A percentile compares a stretch with the other conserved stretches of the same genome.
phyloP scores from a whole-genome alignment of 495 filamentous ascomycete species.

The Lasiosphaeria hispida region DNA sequence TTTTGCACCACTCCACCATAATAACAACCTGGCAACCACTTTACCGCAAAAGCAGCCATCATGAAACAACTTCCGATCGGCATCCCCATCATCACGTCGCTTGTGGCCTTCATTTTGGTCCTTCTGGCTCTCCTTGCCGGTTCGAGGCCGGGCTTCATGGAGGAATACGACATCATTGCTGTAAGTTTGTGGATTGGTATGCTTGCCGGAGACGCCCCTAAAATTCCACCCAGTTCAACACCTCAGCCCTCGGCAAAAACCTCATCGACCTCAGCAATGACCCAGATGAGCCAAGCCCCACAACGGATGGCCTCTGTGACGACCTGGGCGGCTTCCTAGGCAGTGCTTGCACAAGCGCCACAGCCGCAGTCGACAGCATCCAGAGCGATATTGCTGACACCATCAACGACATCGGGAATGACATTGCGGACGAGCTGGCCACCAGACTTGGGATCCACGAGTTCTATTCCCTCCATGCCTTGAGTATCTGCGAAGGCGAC shows the following conservation, averaged over 20 bases:
- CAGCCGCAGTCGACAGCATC: slow-evolving; percentile 31
- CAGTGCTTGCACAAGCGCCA: slow-evolving; percentile 26
- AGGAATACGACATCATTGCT: slow-evolving; percentile 62
- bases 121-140: slow-evolving; percentile 73
- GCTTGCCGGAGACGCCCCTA: background rate
- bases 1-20: background rate
- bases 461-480: slow-evolving; percentile 72
- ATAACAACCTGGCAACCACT: background rate
- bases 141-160: slow-evolving; percentile 55
- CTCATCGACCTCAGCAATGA: slow-evolving; percentile 30
- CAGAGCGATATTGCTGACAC: slow-evolving; percentile 29
- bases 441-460: slow-evolving; percentile 57
- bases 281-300: slow-evolving; percentile 8
- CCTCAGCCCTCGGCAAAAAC: slow-evolving; percentile 57
- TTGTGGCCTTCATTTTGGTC: slow-evolving; percentile 64
- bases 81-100: slow-evolving; percentile 19
- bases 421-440: slow-evolving; percentile 38
- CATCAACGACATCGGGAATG: slow-evolving; percentile 29
- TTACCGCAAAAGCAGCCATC: background rate
- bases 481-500: slow-evolving; percentile 66
- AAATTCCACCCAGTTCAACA: slow-evolving; percentile 53
- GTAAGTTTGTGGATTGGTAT: slow-evolving; percentile 41
- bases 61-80: slow-evolving; percentile 21
- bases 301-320: slow-evolving; percentile 14
- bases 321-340: slow-evolving; percentile 21